phyloP scores from a whole-genome alignment of 768 basidiomycete species.

The Boletus tomentosulus region DNA sequence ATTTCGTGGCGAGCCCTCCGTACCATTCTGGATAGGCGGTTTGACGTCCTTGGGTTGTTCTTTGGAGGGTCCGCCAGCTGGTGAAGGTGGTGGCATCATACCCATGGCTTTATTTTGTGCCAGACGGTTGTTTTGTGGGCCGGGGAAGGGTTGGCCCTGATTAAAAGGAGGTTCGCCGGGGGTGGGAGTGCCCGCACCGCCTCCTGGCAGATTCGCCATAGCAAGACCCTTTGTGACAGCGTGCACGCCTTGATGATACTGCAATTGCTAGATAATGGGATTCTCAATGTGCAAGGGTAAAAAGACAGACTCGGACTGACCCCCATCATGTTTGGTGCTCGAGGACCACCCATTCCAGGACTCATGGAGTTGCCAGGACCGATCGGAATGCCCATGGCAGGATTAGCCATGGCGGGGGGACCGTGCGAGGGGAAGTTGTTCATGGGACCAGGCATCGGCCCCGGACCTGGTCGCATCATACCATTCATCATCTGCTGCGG shows the following conservation, averaged over 20 bases:
- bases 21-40: constrained; percentile 26
- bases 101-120: constrained; percentile 36
- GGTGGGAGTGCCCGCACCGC: constrained; percentile 42
- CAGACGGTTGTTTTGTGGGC: constrained; percentile 30
- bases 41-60: constrained; percentile 33
- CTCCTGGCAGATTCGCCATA: constrained; percentile 26
- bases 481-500: constrained; percentile 39
- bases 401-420: constrained; percentile 29
- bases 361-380: constrained; percentile 32
- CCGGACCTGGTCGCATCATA: constrained; percentile 37
- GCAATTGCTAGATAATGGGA: constrained; percentile 17
- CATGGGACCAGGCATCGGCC: constrained; percentile 33
- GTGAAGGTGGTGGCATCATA: constrained; percentile 53
- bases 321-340: constrained; percentile 28
- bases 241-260: constrained; percentile 39
- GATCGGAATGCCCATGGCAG: constrained; percentile 32
- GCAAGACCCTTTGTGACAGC: constrained; percentile 34
- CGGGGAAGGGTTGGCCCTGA: constrained; percentile 31
- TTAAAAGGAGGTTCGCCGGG: constrained; percentile 42
- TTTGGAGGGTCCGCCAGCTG: constrained; percentile 33
- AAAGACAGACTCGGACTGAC: constrained; percentile 13
- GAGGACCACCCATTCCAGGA: constrained; percentile 34
- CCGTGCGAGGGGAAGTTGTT: constrained; percentile 30
- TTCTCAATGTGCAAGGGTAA: constrained; percentile 7
- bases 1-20: constrained; percentile 44